These are phyloP conservation scores for Melanomma pulvis-pyrius DNA, from an alignment of 495 filamentous ascomycete genomes.

Conservation along the genomic window DNA sequence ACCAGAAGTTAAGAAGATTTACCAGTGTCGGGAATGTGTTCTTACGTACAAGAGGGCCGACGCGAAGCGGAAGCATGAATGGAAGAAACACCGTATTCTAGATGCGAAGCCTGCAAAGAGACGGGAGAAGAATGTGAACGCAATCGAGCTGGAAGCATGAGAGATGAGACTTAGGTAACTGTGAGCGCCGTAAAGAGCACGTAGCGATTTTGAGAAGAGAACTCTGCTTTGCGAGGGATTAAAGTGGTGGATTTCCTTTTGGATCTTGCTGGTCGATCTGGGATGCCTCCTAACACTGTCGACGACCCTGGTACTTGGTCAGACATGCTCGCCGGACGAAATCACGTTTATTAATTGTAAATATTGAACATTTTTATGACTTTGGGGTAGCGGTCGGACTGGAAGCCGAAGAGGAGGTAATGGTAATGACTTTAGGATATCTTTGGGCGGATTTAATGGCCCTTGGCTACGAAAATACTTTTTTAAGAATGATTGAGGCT, in stretches of 20 bases:
- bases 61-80: slow-evolving; percentile 26
- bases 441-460: background rate
- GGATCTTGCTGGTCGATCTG: slow-evolving; percentile 8
- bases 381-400: background rate
- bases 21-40: slow-evolving; percentile 1
- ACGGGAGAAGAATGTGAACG: background rate
- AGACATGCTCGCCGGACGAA: background rate
- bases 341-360: background rate
- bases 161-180: background rate
- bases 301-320: background rate
- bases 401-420: background rate
- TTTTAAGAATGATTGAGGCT: too few relatives aligned
- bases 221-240: background rate
- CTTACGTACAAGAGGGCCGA: slow-evolving; percentile 7
- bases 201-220: background rate
- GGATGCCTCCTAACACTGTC: background rate
- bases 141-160: too few relatives aligned
- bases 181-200: background rate
- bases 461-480: background rate
- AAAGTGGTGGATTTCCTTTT: background rate
- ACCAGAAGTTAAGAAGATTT: background rate
- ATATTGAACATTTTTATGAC: background rate
- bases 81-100: slow-evolving; percentile 21
- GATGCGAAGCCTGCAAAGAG: slow-evolving; percentile 2
- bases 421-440: background rate